Conservation (phyloP, 2,329 filamentous ascomycete genomes). For the Tolypocladium inflatum region DNA sequence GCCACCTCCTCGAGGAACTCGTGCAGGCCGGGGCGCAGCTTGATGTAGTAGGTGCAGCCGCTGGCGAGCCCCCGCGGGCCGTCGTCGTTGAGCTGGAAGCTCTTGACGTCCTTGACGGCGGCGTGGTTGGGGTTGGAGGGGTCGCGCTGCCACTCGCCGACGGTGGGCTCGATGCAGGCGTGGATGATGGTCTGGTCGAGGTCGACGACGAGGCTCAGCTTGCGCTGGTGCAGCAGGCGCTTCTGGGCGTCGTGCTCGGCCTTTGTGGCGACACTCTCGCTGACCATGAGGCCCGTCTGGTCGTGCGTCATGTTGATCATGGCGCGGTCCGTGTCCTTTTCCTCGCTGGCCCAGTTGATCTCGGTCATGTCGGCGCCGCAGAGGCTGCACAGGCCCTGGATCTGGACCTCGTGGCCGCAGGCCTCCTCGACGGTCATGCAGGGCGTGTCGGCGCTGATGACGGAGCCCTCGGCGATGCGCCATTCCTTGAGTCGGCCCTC, state of each 20-base stretch:
- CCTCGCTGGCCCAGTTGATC: constrained; percentile 73
- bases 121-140: constrained; percentile 82
- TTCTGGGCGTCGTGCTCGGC: constrained; percentile 82
- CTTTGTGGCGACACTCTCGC: constrained; percentile 66
- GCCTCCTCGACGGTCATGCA: constrained; percentile 78
- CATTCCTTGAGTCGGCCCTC: constrained; percentile 73
- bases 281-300: constrained; percentile 79
- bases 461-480: constrained; percentile 60
- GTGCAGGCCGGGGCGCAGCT: constrained; percentile 78
- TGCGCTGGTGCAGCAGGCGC: constrained; percentile 68
- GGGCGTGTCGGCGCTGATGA: constrained; percentile 47
- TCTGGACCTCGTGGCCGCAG: constrained; percentile 86
- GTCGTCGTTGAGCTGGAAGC: constrained; percentile 85
- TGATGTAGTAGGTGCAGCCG: constrained; percentile 96
- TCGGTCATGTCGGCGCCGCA: constrained; percentile 97
- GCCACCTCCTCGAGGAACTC: constrained; percentile 73
- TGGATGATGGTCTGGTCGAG: constrained; percentile 98
- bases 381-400: constrained; percentile 78
- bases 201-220: constrained; percentile 91
- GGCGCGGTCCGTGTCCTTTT: constrained; percentile 72
- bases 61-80: constrained; percentile 57
- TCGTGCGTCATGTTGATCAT: constrained; percentile 94
- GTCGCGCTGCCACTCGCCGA: constrained; percentile 91
- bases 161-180: constrained; percentile 91
- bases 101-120: constrained; percentile 77